Percentiles rank a stretch among this genome's conserved stretches.
phyloP scores from a whole-genome alignment of 129 eudicot genomes.

The Sambucus nigra region DNA sequence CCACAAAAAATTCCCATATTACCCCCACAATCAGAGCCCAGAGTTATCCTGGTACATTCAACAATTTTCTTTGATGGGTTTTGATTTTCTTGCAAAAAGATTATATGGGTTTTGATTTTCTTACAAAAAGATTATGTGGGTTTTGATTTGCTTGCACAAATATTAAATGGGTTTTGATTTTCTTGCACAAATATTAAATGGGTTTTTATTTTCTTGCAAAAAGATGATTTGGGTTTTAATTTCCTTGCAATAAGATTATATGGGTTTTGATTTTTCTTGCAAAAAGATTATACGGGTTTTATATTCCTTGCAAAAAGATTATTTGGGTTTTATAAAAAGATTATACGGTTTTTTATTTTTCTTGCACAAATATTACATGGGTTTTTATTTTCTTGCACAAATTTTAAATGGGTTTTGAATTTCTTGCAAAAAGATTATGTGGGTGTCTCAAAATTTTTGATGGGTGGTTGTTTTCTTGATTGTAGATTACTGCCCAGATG shows the following conservation, averaged over 20 bases:
- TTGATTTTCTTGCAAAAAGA: neutral
- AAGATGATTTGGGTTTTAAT: no score
- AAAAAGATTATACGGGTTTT: no score
- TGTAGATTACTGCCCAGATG: constrained; percentile 40
- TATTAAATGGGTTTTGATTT: no score
- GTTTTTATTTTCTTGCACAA: neutral
- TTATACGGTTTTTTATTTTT: no score
- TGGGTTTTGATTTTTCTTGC: no score
- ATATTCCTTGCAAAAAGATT: no score
- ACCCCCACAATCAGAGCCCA: constrained; percentile 32
- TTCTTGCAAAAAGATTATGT: neutral
- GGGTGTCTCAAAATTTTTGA: neutral
- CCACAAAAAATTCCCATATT: constrained; percentile 6
- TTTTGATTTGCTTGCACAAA: neutral
- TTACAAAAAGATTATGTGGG: neutral
- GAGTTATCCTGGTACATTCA: constrained; percentile 21
- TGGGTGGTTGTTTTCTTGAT: constrained; percentile 1
- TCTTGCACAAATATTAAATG: no score
- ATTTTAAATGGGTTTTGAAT: neutral
- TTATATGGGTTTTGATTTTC: neutral
- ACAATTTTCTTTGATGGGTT: no score
- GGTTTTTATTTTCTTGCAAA: no score
- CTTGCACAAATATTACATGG: no score
- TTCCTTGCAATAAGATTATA: no score
- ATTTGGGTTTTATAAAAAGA: no score